A percentile compares a stretch with the other conserved stretches of the same genome.
Conservation (phyloP, 306 rosid species). For the Acacia acuminata region DNA sequence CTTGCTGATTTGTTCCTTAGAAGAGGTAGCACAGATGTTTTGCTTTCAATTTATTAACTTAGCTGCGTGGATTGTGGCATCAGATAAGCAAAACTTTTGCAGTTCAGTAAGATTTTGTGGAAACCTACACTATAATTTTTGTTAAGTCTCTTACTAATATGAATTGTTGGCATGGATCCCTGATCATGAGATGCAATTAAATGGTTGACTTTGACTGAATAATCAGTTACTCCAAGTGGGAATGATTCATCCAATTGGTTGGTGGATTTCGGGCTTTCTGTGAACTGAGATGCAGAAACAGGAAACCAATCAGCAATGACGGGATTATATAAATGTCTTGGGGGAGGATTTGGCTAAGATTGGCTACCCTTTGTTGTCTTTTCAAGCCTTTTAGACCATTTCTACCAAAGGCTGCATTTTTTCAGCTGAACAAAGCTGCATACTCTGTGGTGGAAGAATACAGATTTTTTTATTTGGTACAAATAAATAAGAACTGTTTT, state of each 20-base stretch:
- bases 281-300: background rate
- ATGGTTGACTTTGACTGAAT: background rate
- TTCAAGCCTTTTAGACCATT: background rate
- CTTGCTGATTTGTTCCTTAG: slow-evolving; percentile 8
- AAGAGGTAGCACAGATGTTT: background rate
- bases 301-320: background rate
- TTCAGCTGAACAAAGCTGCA: background rate
- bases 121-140: background rate
- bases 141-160: background rate
- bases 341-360: background rate
- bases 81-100: background rate
- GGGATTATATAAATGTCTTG: background rate
- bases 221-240: background rate
- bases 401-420: background rate
- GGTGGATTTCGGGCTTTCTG: background rate
- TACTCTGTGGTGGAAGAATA: too few species aligned
- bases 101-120: background rate
- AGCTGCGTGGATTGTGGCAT: background rate
- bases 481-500: background rate
- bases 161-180: background rate
- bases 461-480: background rate
- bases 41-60: background rate
- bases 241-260: slow-evolving; percentile 7
- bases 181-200: background rate
- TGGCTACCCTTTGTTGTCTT: background rate